Evolutionary conservation across 1,284 basidiomycete species (phyloP), one percentile per base, ranked within the genome.

Genomic region (Vanrija pseudolonga): DNA sequence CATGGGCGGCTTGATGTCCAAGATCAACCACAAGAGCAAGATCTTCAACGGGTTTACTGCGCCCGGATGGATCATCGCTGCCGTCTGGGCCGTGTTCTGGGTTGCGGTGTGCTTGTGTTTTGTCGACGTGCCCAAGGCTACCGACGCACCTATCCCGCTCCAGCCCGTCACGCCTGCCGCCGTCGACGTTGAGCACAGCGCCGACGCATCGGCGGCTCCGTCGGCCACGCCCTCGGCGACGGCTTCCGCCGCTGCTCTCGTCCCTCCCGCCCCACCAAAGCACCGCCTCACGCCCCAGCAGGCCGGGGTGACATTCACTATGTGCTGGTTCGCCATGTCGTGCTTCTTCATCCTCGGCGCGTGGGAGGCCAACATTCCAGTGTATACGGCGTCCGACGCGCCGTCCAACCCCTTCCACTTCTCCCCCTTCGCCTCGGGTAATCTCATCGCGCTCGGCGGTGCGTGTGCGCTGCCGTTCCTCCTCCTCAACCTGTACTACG

Each of bases 391-490:
- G n/a, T 45, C 43, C 9, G 14, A 37, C 12, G 47, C 47, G 18
- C 47, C 47, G 0, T n/a, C n/a, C 5, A 54, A 54, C 43, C 53
- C 53, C 15, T 54, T 54, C 53, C 42, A 54, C 43, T 54, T 54
- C n/a, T 45, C 47, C 8, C 53, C 53, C 24, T 54, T 54, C n/a
- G 43, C 47, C n/a, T 28, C 53, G 6, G 53, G 53, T 23, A 54
- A 54, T 47, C 14, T 54, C 18, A 54, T 54, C 37, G 53, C 53
- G 20, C 38, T 54, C 8, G 53, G 53, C 19, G 53, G 53, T n/a
- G 53, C 53, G 20, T 45, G 41, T 20, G n/a, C 53, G 3, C 40
- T 54, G 17, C 53, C 53, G 11, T 54, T 54, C 43, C 38, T 54
- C 22, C 43, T 54, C 22, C 19, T 46, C 37, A 54, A 54, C 37